A percentile compares a stretch with the other conserved stretches of the same genome.
phyloP scores from a whole-genome alignment of 2,329 filamentous ascomycete species.

The Endothia cerciana region DNA sequence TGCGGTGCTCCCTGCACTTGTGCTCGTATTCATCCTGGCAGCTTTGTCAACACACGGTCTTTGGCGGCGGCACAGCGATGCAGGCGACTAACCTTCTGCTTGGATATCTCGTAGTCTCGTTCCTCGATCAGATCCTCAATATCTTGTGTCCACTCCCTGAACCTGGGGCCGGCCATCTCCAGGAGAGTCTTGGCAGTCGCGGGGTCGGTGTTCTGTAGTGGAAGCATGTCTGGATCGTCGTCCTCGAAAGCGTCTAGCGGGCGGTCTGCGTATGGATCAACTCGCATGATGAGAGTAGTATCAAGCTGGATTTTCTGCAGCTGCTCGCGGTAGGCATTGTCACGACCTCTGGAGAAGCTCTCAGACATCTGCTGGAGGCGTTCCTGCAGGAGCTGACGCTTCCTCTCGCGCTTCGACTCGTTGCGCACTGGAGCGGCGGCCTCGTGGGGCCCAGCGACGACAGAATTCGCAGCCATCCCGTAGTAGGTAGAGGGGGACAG shows the following conservation, averaged over 20 bases:
- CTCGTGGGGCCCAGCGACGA: slow-evolving; percentile 18
- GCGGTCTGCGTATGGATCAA: slow-evolving; percentile 72
- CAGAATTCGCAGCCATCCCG: slow-evolving; percentile 29
- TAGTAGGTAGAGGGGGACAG: not conserved
- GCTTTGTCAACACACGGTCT: slow-evolving; percentile 5
- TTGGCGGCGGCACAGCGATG: not conserved
- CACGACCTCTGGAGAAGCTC: slow-evolving; percentile 78
- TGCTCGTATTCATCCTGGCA: slow-evolving; percentile 65
- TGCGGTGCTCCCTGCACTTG: slow-evolving; percentile 62
- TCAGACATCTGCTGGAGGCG: slow-evolving; percentile 76
- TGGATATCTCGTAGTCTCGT: slow-evolving; percentile 80
- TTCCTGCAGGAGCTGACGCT: slow-evolving; percentile 80
- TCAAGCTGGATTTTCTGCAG: slow-evolving; percentile 91
- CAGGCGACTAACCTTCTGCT: slow-evolving; percentile 70
- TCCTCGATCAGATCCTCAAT: slow-evolving; percentile 88
- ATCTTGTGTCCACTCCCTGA: slow-evolving; percentile 82
- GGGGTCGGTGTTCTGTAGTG: slow-evolving; percentile 45
- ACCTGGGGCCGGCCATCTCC: slow-evolving; percentile 80
- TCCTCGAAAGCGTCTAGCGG: slow-evolving; percentile 48
- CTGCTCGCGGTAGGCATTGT: slow-evolving; percentile 85
- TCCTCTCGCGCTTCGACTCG: slow-evolving; percentile 85
- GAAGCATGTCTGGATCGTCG: slow-evolving; percentile 22
- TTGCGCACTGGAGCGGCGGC: slow-evolving; percentile 24
- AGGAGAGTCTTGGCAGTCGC: slow-evolving; percentile 58
- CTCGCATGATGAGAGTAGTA: slow-evolving; percentile 81